Base-by-base conservation (phyloP, 169 alveolate species). In the Plasmodium yoelii region DNA sequence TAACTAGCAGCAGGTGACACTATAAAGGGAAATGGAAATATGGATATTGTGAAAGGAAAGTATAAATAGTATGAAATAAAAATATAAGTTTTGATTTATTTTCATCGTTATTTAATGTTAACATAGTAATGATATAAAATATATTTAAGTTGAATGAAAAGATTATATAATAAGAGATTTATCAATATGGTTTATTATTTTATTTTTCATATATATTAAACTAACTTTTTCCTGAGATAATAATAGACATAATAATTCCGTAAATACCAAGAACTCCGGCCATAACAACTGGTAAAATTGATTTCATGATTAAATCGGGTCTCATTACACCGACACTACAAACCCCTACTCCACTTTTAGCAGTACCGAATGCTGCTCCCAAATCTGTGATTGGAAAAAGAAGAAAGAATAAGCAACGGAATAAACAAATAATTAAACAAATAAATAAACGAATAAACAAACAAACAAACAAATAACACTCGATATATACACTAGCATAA, bases 321-420 rank as follows among this genome's bases (percentile, higher is more conserved):
- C 99, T 97, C 98, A 98, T 96, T 53, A 99, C 99, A 61, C 99
- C 99, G 99, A 99, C 98, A 89, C 99, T 96, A 61, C 99, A 95
- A 75, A 99, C 98, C 44, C 99, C 99, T 24, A 98, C 99, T 53
- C 99, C 99, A 64, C 98, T 94, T 94, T 98, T 97, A 19, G 99
- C 99, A 42, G 99, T 98, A 39, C 98, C 99, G 94, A 98, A 99
- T 73, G 99, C 99, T 15, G 99, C 99, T 55, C 99, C 99, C 89
- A 99, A 96, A 90, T 98, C 98, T 93, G 96, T 67, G 70, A 88
- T 92, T n/a, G 57, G 55, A 57, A 87, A 39, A 8, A 57, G 28
- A 28, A 22, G 12, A 15, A 34, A 18, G 5, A 5, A 42, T n/a
- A 53, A 13, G 24, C 13, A n/a, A 13, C 8, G 13, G n/a, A n/a